Evolutionary conservation across 331 rosid genomes (phyloP).

Genomic region (Stylosanthes scabra): DNA sequence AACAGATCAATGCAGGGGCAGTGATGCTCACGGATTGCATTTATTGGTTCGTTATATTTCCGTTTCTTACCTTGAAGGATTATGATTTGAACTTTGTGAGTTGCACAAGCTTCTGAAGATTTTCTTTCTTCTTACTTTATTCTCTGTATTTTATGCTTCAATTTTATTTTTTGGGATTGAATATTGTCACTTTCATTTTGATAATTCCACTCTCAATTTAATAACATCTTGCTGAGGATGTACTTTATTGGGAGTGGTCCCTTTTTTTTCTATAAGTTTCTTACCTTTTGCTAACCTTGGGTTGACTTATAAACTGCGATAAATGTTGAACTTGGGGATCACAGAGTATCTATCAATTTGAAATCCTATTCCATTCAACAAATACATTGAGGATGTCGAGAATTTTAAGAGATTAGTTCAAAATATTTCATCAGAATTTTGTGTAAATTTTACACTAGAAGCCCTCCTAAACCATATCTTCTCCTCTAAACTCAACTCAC

Average conservation of each 20-base stretch:
- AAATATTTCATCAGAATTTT: not conserved
- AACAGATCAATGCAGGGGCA: constrained; percentile 82
- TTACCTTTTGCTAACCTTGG: constrained; percentile 14
- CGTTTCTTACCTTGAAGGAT: constrained; percentile 71
- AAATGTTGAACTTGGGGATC: constrained; percentile 18
- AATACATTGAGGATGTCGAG: constrained; percentile 8
- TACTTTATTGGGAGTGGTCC: too few relatives aligned
- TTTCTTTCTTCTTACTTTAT: constrained; percentile 9
- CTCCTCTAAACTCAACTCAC: not conserved
- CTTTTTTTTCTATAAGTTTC: not conserved
- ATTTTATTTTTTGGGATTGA: constrained; percentile 13
- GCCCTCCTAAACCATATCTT: not conserved
- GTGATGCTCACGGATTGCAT: constrained; percentile 77
- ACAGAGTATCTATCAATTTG: constrained; percentile 21
- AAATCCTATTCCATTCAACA: constrained; percentile 9
- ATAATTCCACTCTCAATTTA: too few relatives aligned
- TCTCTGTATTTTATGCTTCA: constrained; percentile 15
- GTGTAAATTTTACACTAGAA: too few relatives aligned
- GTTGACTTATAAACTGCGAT: not conserved
- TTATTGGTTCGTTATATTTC: constrained; percentile 79
- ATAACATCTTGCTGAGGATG: too few relatives aligned
- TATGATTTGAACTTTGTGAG: constrained; percentile 68
- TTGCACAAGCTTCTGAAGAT: constrained; percentile 25
- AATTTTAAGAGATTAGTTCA: not conserved
- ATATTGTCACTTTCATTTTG: too few relatives aligned